Conservation (phyloP, 2,329 filamentous ascomycete species). For the Aspergillus caelatus region DNA sequence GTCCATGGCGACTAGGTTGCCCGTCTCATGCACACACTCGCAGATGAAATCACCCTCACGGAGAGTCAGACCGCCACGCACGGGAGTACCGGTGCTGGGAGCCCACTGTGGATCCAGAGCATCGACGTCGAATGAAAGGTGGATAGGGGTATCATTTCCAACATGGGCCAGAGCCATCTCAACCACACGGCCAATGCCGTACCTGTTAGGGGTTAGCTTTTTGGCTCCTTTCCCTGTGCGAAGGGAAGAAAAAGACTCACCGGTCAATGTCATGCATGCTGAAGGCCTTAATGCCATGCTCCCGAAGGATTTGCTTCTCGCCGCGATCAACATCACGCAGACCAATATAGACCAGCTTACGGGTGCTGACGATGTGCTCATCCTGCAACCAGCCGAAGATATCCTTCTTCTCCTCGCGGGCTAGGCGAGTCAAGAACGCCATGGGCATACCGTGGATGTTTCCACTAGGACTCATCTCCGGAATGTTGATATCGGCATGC, state of each 20-base stretch:
- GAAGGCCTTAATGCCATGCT: slow-evolving; percentile 92
- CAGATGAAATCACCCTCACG: slow-evolving; percentile 97
- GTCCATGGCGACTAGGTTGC: slow-evolving; percentile 77
- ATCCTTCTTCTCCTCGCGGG: slow-evolving; percentile 72
- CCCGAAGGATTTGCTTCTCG: slow-evolving; percentile 88
- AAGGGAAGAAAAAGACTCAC: slow-evolving; percentile 46
- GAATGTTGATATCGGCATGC: slow-evolving; percentile 96
- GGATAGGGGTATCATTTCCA: slow-evolving; percentile 90
- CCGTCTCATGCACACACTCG: slow-evolving; percentile 79
- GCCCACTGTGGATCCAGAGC: slow-evolving; percentile 96
- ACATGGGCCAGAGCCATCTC: slow-evolving; percentile 99
- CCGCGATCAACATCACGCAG: slow-evolving; percentile 88
- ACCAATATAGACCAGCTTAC: slow-evolving; percentile 96
- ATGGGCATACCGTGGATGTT: slow-evolving; percentile 99
- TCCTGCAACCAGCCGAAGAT: slow-evolving; percentile 88
- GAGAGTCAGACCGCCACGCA: slow-evolving; percentile 88
- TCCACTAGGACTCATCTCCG: slow-evolving; percentile 83
- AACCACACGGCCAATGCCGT: slow-evolving; percentile 94
- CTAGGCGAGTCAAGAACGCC: slow-evolving; percentile 84
- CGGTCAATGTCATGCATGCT: slow-evolving; percentile 98
- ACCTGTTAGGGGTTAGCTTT: slow-evolving; percentile 49
- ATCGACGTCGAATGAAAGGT: slow-evolving; percentile 96
- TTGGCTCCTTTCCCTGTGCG: neutral
- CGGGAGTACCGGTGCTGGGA: slow-evolving; percentile 91
- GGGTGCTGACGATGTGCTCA: slow-evolving; percentile 60